Evolutionary conservation across 2,329 filamentous ascomycete species (phyloP).

Genomic region (Trichophyton verrucosum): DNA sequence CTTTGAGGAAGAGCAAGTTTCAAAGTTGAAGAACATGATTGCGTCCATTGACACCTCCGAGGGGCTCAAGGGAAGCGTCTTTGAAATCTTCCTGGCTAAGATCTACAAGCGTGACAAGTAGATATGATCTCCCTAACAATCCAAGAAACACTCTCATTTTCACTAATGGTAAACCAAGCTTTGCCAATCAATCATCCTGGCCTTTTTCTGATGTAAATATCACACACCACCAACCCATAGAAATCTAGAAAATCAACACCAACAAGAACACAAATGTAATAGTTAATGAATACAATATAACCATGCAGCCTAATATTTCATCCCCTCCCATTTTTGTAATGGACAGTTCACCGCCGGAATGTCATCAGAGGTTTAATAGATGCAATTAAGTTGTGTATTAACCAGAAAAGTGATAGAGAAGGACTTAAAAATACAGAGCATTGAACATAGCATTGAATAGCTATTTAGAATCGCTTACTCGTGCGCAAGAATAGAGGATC

Average conservation of each 20-base stretch:
- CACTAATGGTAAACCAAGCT: too few relatives aligned
- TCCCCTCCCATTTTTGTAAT: too few relatives aligned
- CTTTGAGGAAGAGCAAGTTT: slow-evolving; percentile 78
- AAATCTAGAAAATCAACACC: background rate
- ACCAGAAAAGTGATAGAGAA: background rate
- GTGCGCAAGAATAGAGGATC: background rate
- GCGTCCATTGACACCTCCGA: slow-evolving; percentile 68
- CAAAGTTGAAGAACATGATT: slow-evolving; percentile 66
- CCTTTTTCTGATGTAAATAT: background rate
- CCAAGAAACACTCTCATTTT: too few relatives aligned
- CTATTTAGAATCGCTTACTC: background rate
- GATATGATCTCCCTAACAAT: slow-evolving; percentile 13
- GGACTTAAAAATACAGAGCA: background rate
- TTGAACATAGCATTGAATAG: background rate
- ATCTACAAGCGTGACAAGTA: slow-evolving; percentile 98
- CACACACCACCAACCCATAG: background rate
- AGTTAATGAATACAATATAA: background rate
- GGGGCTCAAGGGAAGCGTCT: slow-evolving; percentile 80
- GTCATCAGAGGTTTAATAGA: background rate
- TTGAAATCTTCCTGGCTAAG: slow-evolving; percentile 82
- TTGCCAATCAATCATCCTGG: too few relatives aligned
- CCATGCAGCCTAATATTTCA: too few relatives aligned
- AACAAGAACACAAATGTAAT: background rate
- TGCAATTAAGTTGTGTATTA: background rate
- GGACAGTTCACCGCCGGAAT: too few relatives aligned